Conservation (phyloP, 1,284 basidiomycete genomes). For the Cerrena zonata region DNA sequence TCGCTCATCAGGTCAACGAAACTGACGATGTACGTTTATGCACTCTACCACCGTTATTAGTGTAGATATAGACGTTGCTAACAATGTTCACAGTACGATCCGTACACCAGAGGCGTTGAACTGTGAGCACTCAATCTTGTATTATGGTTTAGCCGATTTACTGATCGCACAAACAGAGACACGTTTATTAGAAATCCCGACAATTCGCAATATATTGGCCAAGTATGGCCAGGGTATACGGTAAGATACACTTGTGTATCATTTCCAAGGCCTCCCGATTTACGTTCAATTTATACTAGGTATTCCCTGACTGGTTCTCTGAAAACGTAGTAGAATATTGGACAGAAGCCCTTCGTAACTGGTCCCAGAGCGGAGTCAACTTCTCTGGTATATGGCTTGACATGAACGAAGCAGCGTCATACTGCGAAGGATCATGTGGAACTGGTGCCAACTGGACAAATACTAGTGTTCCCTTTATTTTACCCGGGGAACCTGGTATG, state of each 20-base stretch:
- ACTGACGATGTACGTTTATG: conserved; percentile 32
- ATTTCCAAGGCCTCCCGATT: neutral
- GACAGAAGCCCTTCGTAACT: conserved; percentile 39
- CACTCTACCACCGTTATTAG: conserved; percentile 15
- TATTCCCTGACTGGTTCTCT: conserved; percentile 69
- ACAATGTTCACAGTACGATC: conserved; percentile 34
- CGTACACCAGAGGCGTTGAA: conserved; percentile 39
- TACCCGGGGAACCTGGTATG: conserved; percentile 50
- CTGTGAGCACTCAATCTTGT: conserved; percentile 25
- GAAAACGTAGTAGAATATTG: conserved; percentile 39
- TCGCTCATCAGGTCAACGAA: conserved; percentile 31
- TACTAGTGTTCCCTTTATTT: conserved; percentile 39
- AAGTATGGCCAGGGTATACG: conserved; percentile 56
- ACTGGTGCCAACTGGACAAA: conserved; percentile 48
- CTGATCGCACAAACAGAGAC: conserved; percentile 31
- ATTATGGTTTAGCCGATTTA: neutral
- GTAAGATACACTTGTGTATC: conserved; percentile 28
- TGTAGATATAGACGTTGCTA: neutral
- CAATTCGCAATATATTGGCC: conserved; percentile 60
- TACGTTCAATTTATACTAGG: conserved; percentile 15
- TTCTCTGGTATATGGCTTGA: conserved; percentile 74
- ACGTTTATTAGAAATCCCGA: conserved; percentile 65
- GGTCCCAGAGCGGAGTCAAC: conserved; percentile 51
- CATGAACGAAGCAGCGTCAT: conserved; percentile 67
- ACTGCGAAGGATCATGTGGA: conserved; percentile 60